Base-by-base conservation (phyloP, 345 rosid genomes). In the Eucalyptus guilfoylei region DNA sequence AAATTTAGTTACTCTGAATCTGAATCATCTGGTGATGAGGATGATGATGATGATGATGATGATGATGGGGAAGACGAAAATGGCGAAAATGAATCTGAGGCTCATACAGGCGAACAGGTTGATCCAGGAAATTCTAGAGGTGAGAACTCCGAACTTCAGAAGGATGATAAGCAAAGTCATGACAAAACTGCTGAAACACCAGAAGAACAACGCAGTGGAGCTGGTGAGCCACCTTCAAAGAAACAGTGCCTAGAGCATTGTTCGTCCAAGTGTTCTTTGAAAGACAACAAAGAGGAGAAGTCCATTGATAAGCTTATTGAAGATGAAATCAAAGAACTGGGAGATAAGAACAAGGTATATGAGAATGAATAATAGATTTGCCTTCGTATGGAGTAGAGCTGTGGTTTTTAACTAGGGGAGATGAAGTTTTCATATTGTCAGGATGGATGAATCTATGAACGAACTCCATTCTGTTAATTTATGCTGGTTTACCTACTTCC, bases 231-330 rank as follows among this genome's bases (percentile, higher is more conserved):
- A 50, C 96, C 95, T 12, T 90, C 81, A 55, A 96, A 97, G 94
- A 97, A 95, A 91, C 93, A 91, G 81, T 95, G 98, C 89, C 47
- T 89, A 21, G 98, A 95, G 87, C 81, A 89, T 47, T 91, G 89
- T 88, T 90, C 92, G 45, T 88, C 95, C 42, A 90, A 92, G 87
- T 62, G 88, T 88, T 88, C 45, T 50, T 90, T 86, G 47, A 88
- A 45, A 86, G 92, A 88, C 23, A 92, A 90, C 88, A 93, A 88
- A 87, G 94, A 90, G 58, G 95, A 95, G 93, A 95, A 93, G 91
- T 96, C 99, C 11, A 91, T 98, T 92, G 99, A 98, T 94, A 93
- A 93, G 93, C 95, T 98, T 54, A 98, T 98, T 88, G 99, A 97
- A 89, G 99, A 94, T 88, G 99, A 98, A 89, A 95, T 98, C 15